These are phyloP conservation scores for Phytopythium ostracodes DNA, from an alignment of 352 stramenopile species.

Conservation along the genomic window DNA sequence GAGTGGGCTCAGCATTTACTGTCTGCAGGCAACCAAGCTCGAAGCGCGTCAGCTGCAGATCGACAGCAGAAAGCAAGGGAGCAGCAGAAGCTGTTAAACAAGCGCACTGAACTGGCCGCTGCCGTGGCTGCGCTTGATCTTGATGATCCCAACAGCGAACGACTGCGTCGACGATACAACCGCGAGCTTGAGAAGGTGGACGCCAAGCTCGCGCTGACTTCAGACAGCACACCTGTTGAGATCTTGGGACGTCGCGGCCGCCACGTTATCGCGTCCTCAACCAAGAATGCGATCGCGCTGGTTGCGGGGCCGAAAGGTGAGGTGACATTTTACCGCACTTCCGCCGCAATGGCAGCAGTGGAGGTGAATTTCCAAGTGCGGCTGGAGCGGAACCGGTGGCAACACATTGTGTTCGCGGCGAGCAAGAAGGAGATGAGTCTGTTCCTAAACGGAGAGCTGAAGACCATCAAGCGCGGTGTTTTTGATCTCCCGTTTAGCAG, in stretches of 20 bases:
- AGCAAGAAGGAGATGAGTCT: conserved; percentile 44
- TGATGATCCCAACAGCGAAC: conserved; percentile 17
- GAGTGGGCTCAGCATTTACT: conserved; percentile 29
- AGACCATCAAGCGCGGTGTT: conserved; percentile 32
- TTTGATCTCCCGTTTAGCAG: conserved; percentile 53
- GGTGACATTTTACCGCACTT: conserved; percentile 38
- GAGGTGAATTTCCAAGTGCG: conserved; percentile 47
- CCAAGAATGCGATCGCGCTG: conserved; percentile 48
- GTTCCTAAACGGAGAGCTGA: conserved; percentile 41
- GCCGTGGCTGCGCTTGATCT: conserved; percentile 21
- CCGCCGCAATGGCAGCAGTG: conserved; percentile 16
- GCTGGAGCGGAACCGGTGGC: conserved; percentile 46
- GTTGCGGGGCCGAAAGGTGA: conserved; percentile 22
- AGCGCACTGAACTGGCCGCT: conserved; percentile 39
- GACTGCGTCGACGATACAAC: conserved; percentile 43
- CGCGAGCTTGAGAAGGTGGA: conserved; percentile 60
- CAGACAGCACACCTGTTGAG: conserved; percentile 40
- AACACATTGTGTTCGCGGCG: conserved; percentile 55
- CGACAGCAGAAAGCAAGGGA: conserved; percentile 36
- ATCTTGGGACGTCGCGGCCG: conserved; percentile 46
- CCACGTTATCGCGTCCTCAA: conserved; percentile 61
- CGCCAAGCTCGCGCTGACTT: conserved; percentile 44
- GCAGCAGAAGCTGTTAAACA: conserved; percentile 58
- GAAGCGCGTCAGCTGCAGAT: conserved; percentile 11
- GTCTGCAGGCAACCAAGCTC: conserved; percentile 9